Conservation (phyloP, 441 rosid genomes). For the Capsella rubella region DNA sequence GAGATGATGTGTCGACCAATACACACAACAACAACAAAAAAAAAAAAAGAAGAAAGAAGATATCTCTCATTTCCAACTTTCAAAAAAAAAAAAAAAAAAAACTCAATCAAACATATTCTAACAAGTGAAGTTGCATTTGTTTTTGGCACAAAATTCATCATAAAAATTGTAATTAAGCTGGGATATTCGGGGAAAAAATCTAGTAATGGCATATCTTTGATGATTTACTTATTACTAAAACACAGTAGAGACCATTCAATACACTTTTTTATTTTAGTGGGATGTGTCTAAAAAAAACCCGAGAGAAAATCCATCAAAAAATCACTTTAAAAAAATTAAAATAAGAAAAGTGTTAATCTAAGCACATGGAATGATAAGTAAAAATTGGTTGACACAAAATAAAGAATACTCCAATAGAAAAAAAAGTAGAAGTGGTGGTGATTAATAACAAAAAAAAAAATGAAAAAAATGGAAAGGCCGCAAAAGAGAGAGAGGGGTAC, state of each 20-base stretch:
- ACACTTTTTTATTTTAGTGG: slow-evolving; percentile 5
- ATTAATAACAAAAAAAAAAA: not conserved
- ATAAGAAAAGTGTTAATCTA: not conserved
- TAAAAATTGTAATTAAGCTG: not conserved
- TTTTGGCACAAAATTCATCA: not conserved
- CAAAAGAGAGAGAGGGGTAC: not conserved
- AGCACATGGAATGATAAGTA: slow-evolving; percentile 44
- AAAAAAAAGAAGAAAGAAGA: not conserved
- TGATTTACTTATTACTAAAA: slow-evolving; percentile 5
- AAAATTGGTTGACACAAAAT: slow-evolving; percentile 19
- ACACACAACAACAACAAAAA: not conserved
- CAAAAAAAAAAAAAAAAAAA: not conserved
- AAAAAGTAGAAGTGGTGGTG: slow-evolving; percentile 3
- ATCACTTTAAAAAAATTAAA: not conserved
- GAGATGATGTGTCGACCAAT: not conserved
- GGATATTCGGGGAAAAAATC: not conserved
- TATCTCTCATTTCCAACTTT: not conserved
- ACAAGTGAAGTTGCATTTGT: not conserved
- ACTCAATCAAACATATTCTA: not conserved
- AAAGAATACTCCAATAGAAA: not conserved
- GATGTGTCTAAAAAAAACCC: not conserved
- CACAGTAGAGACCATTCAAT: slow-evolving; percentile 17
- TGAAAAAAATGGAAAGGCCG: slow-evolving; percentile 31
- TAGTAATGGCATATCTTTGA: slow-evolving; percentile 3
- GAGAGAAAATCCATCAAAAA: not conserved